A percentile compares a stretch with the other conserved stretches of the same genome.
These are phyloP conservation scores for Nothophoma quercina DNA, from an alignment of 2,329 filamentous ascomycete species.

Conservation along the genomic window DNA sequence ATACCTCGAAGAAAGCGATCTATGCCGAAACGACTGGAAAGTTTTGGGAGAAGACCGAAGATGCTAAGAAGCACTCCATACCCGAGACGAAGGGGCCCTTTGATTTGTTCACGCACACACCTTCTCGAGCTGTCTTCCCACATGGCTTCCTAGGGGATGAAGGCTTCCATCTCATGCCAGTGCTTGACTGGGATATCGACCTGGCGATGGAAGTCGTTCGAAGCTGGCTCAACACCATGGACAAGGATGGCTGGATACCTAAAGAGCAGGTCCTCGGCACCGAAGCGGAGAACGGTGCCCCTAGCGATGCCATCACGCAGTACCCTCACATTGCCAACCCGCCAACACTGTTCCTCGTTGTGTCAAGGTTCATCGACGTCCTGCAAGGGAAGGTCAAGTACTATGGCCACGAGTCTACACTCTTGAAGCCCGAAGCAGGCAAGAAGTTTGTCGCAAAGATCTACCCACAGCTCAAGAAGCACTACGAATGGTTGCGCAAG, in stretches of 20 bases:
- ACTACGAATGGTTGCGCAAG: constrained; percentile 91
- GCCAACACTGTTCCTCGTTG: constrained; percentile 86
- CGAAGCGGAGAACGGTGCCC: constrained; percentile 91
- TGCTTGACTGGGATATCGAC: constrained; percentile 92
- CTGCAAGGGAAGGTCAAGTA: constrained; percentile 51
- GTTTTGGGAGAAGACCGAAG: constrained; percentile 90
- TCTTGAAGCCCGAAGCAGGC: constrained; percentile 69
- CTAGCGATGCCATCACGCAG: constrained; percentile 86
- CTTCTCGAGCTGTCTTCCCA: constrained; percentile 91
- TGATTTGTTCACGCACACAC: constrained; percentile 87
- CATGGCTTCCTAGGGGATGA: constrained; percentile 97
- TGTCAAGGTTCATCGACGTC: constrained; percentile 77
- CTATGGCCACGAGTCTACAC: constrained; percentile 63
- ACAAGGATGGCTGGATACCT: constrained; percentile 95
- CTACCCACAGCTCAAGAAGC: constrained; percentile 86
- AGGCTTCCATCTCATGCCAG: constrained; percentile 88
- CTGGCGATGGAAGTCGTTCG: constrained; percentile 83
- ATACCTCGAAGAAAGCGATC: constrained; percentile 84
- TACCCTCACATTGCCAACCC: constrained; percentile 97
- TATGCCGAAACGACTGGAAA: constrained; percentile 93
- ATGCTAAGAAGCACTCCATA: constrained; percentile 72
- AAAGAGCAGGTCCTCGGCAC: constrained; percentile 90
- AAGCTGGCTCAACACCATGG: constrained; percentile 94
- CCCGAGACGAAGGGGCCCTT: constrained; percentile 79
- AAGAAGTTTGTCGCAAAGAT: constrained; percentile 74